Base-by-base conservation (phyloP, 257 asterid species). In the Solanum chmielewskii region DNA sequence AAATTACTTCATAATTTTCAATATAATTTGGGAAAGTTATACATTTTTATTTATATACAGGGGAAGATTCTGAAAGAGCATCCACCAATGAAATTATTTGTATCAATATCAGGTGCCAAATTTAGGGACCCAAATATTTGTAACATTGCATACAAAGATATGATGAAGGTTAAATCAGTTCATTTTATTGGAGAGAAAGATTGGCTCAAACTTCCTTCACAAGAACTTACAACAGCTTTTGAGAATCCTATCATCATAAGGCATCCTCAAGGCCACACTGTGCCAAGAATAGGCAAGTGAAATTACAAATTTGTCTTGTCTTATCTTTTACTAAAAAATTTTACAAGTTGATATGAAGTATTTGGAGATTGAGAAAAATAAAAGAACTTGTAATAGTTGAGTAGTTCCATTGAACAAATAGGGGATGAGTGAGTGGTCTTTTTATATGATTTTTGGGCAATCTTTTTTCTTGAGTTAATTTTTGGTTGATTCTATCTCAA, bases 181-280 rank as follows among this genome's bases (percentile, higher is more conserved):
- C 97, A 94, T 85, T 90, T 94, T 86, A 90, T 94, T 47, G 97
- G 97, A 77, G 95, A 93, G 2, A 94, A 90, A 42, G 95, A 94
- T 71, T 94, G 97, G 97, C 87, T 93, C 12, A 94, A 91, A 84
- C 82, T 90, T 87, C 94, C 94, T 29, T 92, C 94, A 7, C 94
- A 94, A 91, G 97, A 93, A 83, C 88, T 94, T 41, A 92, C 95
- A 76, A 33, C 90, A 2, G 91, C 92, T 15, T 94, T 94, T 83
- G 89, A 87, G 23, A 66, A 86, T 52, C 93, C 97, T 89, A 91
- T 94, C 60, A 90, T 94, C 84, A 89, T 93, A 42, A 88, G 84
- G 45, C 97, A 94, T 83, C 94, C 97, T 39, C 95, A 92, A 49
- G 95, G 97, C 86, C 97, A 94, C 91, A 93, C 94, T 2, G 95